phyloP scores from a whole-genome alignment of 1,139 yeast species.

The Hyphopichia wangnamkhiaoensis region DNA sequence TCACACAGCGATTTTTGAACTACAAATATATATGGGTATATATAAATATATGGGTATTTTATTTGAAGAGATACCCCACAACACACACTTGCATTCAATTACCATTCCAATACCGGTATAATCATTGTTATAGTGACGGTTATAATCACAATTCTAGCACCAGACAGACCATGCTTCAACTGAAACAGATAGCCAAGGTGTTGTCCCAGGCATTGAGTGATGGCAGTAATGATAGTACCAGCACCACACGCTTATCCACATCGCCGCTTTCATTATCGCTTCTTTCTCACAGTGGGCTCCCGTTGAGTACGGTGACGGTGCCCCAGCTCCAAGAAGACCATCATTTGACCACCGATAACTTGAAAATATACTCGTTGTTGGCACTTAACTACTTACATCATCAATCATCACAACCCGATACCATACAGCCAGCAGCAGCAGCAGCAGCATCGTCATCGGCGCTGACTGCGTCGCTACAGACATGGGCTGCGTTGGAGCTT shows the following conservation, averaged over 20 bases:
- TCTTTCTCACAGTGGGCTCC: slow-evolving; percentile 43
- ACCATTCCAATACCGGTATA: not conserved
- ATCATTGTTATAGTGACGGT: not conserved
- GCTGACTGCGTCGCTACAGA: too few relatives aligned
- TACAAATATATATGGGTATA: too few relatives aligned
- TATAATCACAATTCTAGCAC: not conserved
- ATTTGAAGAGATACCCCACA: too few relatives aligned
- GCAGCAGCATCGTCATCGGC: too few relatives aligned
- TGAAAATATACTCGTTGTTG: slow-evolving; percentile 48
- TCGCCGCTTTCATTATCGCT: slow-evolving; percentile 44
- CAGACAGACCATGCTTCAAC: slow-evolving; percentile 46
- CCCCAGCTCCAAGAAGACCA: slow-evolving; percentile 13
- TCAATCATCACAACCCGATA: slow-evolving; percentile 7
- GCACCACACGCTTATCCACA: slow-evolving; percentile 5
- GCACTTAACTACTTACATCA: slow-evolving; percentile 37
- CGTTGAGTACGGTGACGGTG: slow-evolving; percentile 36
- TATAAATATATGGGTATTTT: too few relatives aligned
- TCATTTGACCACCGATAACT: slow-evolving; percentile 34
- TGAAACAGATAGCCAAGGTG: slow-evolving; percentile 43
- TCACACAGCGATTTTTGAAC: too few relatives aligned
- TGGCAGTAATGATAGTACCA: slow-evolving; percentile 9
- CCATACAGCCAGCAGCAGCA: too few relatives aligned
- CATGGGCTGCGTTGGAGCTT: slow-evolving; percentile 39
- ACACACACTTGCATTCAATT: too few relatives aligned
- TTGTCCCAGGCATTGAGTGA: slow-evolving; percentile 42